Evolutionary conservation across 768 basidiomycete genomes (phyloP), one percentile per base, ranked within the genome.

Genomic region (Pleurotus giganteus): DNA sequence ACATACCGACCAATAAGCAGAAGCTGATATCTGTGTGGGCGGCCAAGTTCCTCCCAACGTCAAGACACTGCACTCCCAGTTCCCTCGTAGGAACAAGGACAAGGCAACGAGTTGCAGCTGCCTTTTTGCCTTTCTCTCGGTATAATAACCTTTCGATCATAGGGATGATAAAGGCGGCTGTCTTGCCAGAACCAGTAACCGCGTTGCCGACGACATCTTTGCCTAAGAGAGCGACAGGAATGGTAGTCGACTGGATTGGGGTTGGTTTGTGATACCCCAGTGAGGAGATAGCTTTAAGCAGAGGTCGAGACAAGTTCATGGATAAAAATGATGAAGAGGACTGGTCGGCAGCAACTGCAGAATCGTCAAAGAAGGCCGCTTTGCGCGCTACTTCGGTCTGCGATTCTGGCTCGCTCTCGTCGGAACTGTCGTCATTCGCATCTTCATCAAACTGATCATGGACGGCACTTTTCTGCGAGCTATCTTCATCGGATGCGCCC

Each of bases 171-270:
- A 98, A 99, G 1, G 97, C 97, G 8, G 94, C 96, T 1, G 97
- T 99, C 76, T 99, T 99, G 57, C 97, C 97, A 3, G 94, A 97
- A 57, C 97, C 97, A n/a, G 97, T 99, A 15, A 96, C 91, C 17
- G 97, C 96, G 56, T 84, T 88, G 28, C 96, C 97, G 51, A 99
- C 94, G 32, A 99, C 82, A 67, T 99, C n/a, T n/a, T n/a, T n/a
- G n/a, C n/a, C n/a, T n/a, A 95, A 69, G 17, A 99, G 81, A 21
- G 94, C 96, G 37, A 94, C 86, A 15, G 97, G 97, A 53, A n/a
- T n/a, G n/a, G n/a, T n/a, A n/a, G n/a, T n/a, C n/a, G n/a, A n/a
- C n/a, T n/a, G n/a, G n/a, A n/a, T n/a, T n/a, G n/a, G n/a, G n/a
- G n/a, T n/a, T n/a, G n/a, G n/a, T 29, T 81, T 86, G 43, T 78